Base-by-base conservation (phyloP, 768 basidiomycete genomes). In the Boletus patriciae region DNA sequence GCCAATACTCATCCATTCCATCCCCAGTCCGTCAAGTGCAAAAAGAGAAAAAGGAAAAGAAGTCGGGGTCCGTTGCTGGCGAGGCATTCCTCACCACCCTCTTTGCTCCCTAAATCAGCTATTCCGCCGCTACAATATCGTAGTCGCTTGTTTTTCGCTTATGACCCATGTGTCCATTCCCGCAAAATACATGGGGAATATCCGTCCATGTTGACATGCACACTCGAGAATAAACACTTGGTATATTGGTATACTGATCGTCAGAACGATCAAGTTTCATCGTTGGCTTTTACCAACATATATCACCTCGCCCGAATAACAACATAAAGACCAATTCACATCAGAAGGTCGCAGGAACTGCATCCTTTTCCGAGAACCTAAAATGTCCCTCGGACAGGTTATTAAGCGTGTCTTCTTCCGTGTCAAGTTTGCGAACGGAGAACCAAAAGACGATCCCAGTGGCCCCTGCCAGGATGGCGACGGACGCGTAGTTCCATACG, bases 11-110 rank as follows among this genome's bases (percentile, higher is more conserved):
- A 54, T 38, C 5, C 46, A 53, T 54, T 54, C 38, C 18, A 25
- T 23, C 27, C 62, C 41, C 63, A 91, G 89, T 92, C 80, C 88
- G 86, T 73, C 89, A 92, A 70, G 75, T 54, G 72, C 79, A 81
- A 76, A 83, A 84, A 73, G 77, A 70, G 60, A 70, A 77, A 72
- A 83, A 81, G 55, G 60, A 60, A 47, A 82, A 83, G 81, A 86
- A 87, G 79, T 73, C 81, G 71, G 87, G 87, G 75, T 75, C 66
- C 77, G 60, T 85, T 57, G 86, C 93, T 58, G 86, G 88, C 70
- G 85, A 92, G 76, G 81, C 83, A 46, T 96, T 96, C 92, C 79
- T 93, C 72, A 79, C 80, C 57, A 91, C 81, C 61, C 83, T 98
- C 69, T 86, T 91, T 65, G 88, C 94, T 73, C 88, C 92, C 72